phyloP scores from a whole-genome alignment of 345 rosid genomes.

The Lepidium aucheri region DNA sequence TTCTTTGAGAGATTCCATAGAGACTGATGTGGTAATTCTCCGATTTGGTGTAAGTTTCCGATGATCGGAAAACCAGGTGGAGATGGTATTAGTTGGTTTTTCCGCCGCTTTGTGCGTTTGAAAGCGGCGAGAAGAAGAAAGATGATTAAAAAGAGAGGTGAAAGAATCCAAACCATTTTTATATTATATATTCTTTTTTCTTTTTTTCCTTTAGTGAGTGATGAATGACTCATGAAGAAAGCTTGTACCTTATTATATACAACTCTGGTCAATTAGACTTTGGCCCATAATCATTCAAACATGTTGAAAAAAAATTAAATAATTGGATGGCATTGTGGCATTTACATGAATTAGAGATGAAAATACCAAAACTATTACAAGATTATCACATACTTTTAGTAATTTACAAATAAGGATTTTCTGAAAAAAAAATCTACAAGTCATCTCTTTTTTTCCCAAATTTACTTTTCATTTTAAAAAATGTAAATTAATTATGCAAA shows the following conservation, averaged over 20 bases:
- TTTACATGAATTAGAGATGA: background rate
- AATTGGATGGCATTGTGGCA: background rate
- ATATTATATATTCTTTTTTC: too few species aligned
- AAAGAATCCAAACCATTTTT: too few species aligned
- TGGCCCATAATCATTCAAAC: too few species aligned
- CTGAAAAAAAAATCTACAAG: too few species aligned
- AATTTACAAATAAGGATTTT: too few species aligned
- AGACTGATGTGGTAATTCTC: slow-evolving; percentile 19
- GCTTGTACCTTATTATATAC: background rate
- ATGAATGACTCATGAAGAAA: background rate
- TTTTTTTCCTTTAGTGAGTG: too few species aligned
- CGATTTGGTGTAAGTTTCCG: slow-evolving; percentile 39
- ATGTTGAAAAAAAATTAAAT: background rate
- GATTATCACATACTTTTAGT: too few species aligned
- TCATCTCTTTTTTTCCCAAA: too few species aligned
- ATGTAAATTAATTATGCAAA: too few species aligned
- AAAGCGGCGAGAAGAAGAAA: background rate
- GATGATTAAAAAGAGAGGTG: too few species aligned
- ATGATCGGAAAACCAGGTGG: slow-evolving; percentile 40
- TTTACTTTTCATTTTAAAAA: too few species aligned
- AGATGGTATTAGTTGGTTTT: background rate
- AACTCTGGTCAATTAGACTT: background rate
- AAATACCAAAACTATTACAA: too few species aligned
- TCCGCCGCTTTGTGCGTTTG: background rate
- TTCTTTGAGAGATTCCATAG: slow-evolving; percentile 40